Conservation (phyloP, 139 green algal species). For the Chlamydomonas eustigma region DNA sequence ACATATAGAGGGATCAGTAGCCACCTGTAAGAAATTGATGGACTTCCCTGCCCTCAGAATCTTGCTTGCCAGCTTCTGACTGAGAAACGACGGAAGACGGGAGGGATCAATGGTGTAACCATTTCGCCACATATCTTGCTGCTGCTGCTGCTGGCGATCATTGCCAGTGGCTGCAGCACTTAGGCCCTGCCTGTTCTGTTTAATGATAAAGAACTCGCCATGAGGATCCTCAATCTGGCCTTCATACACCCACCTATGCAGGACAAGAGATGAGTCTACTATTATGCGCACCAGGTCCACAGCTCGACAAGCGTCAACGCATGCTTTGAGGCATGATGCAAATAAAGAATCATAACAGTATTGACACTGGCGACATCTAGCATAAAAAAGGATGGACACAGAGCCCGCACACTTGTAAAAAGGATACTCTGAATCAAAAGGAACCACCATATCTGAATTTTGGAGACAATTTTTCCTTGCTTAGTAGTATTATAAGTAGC, state of each 20-base stretch:
- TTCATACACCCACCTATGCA: constrained; percentile 91
- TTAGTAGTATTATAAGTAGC: no score
- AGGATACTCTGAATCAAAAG: no score
- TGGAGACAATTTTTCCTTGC: no score
- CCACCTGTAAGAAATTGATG: constrained; percentile 84
- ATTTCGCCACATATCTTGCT: constrained; percentile 53
- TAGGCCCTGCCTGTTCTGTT: neutral
- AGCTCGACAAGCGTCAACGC: constrained; percentile 49
- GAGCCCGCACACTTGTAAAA: no score
- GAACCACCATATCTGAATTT: no score
- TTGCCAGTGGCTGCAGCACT: neutral
- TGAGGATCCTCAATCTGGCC: constrained; percentile 70
- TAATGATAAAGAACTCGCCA: constrained; percentile 81
- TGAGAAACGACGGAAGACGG: constrained; percentile 59
- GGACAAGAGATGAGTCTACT: no score
- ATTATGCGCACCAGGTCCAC: no score
- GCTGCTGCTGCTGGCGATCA: neutral
- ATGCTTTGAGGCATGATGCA: no score
- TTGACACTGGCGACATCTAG: no score
- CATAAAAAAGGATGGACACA: no score
- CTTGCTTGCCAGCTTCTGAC: constrained; percentile 47
- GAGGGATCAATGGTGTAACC: constrained; percentile 55
- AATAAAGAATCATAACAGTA: no score
- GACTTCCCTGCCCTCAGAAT: constrained; percentile 85
- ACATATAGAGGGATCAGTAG: no score